Base-by-base conservation (phyloP, 345 rosid genomes). In the Erodium maritimum region DNA sequence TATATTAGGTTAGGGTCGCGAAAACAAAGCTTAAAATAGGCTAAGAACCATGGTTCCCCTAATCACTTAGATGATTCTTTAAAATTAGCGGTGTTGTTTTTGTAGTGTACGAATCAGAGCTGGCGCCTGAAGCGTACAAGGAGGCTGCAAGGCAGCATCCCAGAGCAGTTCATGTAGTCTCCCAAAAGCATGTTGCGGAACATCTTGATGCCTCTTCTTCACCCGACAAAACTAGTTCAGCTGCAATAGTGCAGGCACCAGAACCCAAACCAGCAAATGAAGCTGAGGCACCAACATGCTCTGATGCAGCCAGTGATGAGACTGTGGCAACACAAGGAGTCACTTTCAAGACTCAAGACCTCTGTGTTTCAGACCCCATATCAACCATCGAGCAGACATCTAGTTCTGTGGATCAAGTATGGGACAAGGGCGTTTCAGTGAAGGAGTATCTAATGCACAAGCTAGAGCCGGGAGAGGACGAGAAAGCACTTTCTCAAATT, bases 391-490 rank as follows among this genome's bases (percentile, higher is more conserved):
- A 61, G 57, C 21, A 55, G 19, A 13, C 57, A 21, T 1, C 57
- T 2, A 55, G 62, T 22, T 24, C 72, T 19, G 55, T 61, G 0
- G 63, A 63, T 23, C 65, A 74, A 61, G 71, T 73, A 12, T 82
- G 84, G 86, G 86, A 82, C 61, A 79, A 86, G 72, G 89, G 91
- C n/a, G 91, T 84, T 19, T 89, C 96, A 0, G 85, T 89, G 72
- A 84, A 86, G 73, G 89, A 83, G 66, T 86, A 76, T 61, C 69
- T 84, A 73, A 65, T 67, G 64, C 63, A 89, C 56, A 86, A 77
- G 73, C 57, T 86, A 24, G 81, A 77, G 67, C 96, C 91, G 5
- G 87, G 91, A 0, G 87, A 86, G 62, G 89, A 89, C 19, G 89
- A 86, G 66, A 88, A 29, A 67, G 91, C 77, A 18, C 84, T 82